Evolutionary conservation across 1,284 basidiomycete genomes (phyloP), one percentile per base, ranked within the genome.

Genomic region (Veloboletus limbatus): DNA sequence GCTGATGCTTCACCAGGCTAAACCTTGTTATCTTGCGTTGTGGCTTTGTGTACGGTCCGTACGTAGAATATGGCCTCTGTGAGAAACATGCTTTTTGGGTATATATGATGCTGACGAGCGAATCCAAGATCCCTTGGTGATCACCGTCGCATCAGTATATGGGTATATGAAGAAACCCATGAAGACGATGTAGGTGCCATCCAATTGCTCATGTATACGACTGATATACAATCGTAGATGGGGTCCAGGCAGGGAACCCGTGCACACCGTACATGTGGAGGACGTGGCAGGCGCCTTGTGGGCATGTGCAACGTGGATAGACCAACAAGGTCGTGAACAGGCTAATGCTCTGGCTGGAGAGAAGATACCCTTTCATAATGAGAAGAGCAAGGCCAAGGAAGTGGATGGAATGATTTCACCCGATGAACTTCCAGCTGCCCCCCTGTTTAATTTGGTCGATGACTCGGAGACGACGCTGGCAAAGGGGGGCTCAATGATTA

Each of bases 401-500:
- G 77, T 86, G 11, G 74, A 79, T 32, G 82, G 81, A 37, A 74
- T 85, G 64, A 69, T 79, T 16, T 69, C 81, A 5, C 72, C 78
- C 13, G 72, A 78, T 36, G 68, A 72, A 54, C 82, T 82, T 54
- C 68, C 85, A 8, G 62, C 79, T 25, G 85, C 84, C 3, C 89
- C 91, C 9, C 55, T 94, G 27, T 94, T 95, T 72, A 92, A 94
- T 62, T 63, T 94, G 46, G 89, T 86, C 49, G 92, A 95, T 60
- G 87, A 93, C 49, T 81, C 82, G 10, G 76, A 90, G 43, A 82
- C 81, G 49, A 92, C 90, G 2, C 74, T 91, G 46, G 72, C 85
- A 24, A 85, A 82, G 47, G 77, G 88, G n/a, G 89, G 85, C 3
- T 76, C 79, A 48, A 79, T 77, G 9, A 78, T 90, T 18, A 83